phyloP scores from a whole-genome alignment of 2,329 filamentous ascomycete species.

The Claviceps pusilla region DNA sequence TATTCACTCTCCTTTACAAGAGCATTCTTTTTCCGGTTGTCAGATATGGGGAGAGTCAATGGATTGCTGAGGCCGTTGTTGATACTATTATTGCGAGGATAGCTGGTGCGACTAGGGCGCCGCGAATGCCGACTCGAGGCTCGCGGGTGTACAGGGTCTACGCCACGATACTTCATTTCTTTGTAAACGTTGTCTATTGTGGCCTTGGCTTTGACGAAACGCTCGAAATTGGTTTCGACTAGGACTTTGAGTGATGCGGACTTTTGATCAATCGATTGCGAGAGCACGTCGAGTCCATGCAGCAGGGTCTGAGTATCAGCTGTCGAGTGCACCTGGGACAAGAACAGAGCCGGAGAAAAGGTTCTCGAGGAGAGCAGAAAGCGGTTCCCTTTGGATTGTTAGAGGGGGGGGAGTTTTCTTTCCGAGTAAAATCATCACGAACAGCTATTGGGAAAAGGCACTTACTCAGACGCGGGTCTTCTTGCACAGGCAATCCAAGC shows the following conservation, averaged over 20 bases:
- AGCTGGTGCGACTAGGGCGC: constrained; percentile 52
- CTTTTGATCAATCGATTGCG: constrained; percentile 90
- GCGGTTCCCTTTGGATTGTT: constrained; percentile 53
- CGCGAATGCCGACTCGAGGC: constrained; percentile 41
- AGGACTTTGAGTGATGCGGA: constrained; percentile 91
- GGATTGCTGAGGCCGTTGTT: constrained; percentile 23
- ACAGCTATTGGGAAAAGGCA: background rate
- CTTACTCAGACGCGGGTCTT: constrained; percentile 63
- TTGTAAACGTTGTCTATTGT: constrained; percentile 98
- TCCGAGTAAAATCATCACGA: constrained; percentile 1
- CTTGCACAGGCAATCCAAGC: constrained; percentile 66
- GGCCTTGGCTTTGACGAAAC: constrained; percentile 91
- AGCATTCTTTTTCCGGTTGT: constrained; percentile 70
- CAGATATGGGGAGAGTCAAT: constrained; percentile 25
- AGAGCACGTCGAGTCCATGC: constrained; percentile 69
- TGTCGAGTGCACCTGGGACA: constrained; percentile 78
- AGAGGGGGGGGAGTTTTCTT: constrained; percentile 3
- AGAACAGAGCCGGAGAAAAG: constrained; percentile 81
- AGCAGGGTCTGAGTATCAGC: constrained; percentile 73
- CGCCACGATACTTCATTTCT: constrained; percentile 73
- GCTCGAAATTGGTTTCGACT: constrained; percentile 95
- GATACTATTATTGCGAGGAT: constrained; percentile 35
- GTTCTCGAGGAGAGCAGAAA: constrained; percentile 92
- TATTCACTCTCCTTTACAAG: constrained; percentile 86
- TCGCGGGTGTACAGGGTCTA: constrained; percentile 33